Evolutionary conservation across 768 basidiomycete species (phyloP).

Genomic region (Podaxis sp.): DNA sequence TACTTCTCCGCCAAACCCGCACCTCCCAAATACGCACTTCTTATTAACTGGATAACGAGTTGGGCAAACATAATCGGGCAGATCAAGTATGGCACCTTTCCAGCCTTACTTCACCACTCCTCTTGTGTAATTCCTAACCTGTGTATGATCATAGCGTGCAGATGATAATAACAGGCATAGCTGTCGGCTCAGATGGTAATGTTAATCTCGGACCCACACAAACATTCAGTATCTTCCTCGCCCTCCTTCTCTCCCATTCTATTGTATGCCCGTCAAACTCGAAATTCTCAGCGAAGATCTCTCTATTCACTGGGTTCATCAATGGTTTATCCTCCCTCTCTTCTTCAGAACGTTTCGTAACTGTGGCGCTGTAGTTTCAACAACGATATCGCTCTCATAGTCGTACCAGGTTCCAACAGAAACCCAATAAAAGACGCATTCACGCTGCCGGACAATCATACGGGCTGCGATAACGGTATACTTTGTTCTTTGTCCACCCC

Average conservation of each 20-base stretch:
- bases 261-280: conserved; percentile 61
- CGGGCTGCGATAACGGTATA: conserved; percentile 56
- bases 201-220: conserved; percentile 44
- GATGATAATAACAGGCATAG: conserved; percentile 63
- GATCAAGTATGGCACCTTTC: conserved; percentile 33
- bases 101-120: not conserved
- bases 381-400: conserved; percentile 53
- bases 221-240: conserved; percentile 58
- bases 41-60: conserved; percentile 67
- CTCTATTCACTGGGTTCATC: conserved; percentile 56
- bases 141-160: conserved; percentile 36
- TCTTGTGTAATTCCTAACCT: not conserved
- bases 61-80: conserved; percentile 50
- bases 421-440: conserved; percentile 60
- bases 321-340: conserved; percentile 35
- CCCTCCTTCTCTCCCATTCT: conserved; percentile 53
- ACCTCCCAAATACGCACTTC: conserved; percentile 55
- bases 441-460: conserved; percentile 60
- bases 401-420: conserved; percentile 43
- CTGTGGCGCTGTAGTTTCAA: conserved; percentile 38
- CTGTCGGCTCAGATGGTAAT: conserved; percentile 51
- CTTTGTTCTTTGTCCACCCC: not conserved
- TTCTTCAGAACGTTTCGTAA: not conserved
- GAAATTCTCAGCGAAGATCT: conserved; percentile 51
- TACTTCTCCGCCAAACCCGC: conserved; percentile 79